Conservation (phyloP, 83 land plant genomes). For the Picea abies region DNA sequence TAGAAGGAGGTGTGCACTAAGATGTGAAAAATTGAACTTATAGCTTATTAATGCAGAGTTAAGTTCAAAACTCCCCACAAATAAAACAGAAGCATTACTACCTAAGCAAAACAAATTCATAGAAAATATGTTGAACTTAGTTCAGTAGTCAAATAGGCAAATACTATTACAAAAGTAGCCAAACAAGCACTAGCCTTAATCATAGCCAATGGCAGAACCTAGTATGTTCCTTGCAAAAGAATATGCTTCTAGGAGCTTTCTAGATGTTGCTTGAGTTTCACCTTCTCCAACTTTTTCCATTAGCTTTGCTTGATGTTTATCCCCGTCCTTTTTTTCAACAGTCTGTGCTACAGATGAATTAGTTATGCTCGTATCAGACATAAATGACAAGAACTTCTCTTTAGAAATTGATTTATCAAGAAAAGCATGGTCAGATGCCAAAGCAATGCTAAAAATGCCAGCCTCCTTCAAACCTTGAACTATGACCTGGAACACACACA, state of each 20-base stretch:
- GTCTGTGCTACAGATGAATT: slow-evolving; percentile 23
- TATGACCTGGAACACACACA: slow-evolving; percentile 45
- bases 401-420: slow-evolving; percentile 33
- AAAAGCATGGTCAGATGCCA: slow-evolving; percentile 49
- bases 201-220: no score
- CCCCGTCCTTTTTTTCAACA: slow-evolving; percentile 11
- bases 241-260: slow-evolving; percentile 35
- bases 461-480: slow-evolving; percentile 81
- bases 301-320: slow-evolving; percentile 25
- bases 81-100: no score
- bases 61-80: no score
- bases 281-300: slow-evolving; percentile 2
- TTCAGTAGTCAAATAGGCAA: no score
- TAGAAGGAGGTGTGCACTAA: no score
- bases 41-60: no score
- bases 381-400: slow-evolving; percentile 36
- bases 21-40: no score
- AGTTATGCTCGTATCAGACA: slow-evolving; percentile 9
- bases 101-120: no score
- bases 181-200: no score
- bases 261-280: slow-evolving; percentile 36
- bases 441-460: slow-evolving; percentile 59
- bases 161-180: no score
- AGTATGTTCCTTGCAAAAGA: no score
- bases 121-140: no score